Evolutionary conservation across 495 filamentous ascomycete species (phyloP), one percentile per base, ranked within the genome.

Genomic region (Hypoxylon subgilvum): DNA sequence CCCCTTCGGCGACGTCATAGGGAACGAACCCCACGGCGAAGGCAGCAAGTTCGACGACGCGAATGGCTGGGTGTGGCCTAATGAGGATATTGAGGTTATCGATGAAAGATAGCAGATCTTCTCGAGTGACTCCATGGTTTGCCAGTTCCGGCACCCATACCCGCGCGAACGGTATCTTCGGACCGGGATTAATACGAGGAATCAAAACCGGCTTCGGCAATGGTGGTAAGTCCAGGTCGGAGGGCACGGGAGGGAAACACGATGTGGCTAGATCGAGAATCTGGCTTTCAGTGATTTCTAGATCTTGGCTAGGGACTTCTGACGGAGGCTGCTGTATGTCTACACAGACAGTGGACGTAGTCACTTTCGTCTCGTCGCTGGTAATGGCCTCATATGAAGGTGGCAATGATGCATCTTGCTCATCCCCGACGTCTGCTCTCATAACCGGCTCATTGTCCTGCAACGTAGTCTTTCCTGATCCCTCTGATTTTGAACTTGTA

Each of bases 31-130:
- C 28, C 16, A 66, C 14, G 2, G 13, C 52, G n/a, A 61, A 16
- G 9, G 57, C 41, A 9, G 56, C 36, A 13, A 59, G 0, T 19
- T 57, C 34, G 12, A 68, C 14, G 4, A 52, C 32, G 10, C 16
- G 52, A 0, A 58, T 21, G 10, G 52, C 57, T 18, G 39, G 40
- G 18, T 66, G 54, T 12, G 68, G 65, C 6, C 45, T 39, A 14
- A 58, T 63, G 38, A 68, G 38, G 9, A 61, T 34, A 41, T 70
- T 70, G 23, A 66, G 50, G 30, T 65, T 59, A 53, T 70, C 67
- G 42, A 70, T 51, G 44, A 63, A 67, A 16, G 61, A 22, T n/a
- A 67, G 39, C 16, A 65, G 62, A 32, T 59, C 57, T n/a, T 61
- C 65, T 35, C 21, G 43, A 12, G 48, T 45, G 43, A 70, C 34